phyloP scores from a whole-genome alignment of 2,329 filamentous ascomycete species.

The Ceratocystis destructans region DNA sequence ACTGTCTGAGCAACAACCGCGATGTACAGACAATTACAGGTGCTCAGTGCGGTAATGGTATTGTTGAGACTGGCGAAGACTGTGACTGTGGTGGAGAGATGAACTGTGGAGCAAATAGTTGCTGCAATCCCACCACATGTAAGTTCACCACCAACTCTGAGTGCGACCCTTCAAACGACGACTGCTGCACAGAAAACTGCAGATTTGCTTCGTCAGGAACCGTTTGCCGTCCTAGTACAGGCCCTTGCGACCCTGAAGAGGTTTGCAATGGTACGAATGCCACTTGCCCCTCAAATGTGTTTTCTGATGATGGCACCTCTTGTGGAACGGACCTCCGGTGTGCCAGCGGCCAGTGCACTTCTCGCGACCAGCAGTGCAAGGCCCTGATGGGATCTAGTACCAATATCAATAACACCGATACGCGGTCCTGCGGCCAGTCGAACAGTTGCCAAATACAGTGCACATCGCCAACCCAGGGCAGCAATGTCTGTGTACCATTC shows the following conservation, averaged over 20 bases:
- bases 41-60: conserved; percentile 87
- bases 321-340: conserved; percentile 65
- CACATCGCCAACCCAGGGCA: conserved; percentile 51
- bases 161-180: conserved; percentile 70
- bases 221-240: conserved; percentile 67
- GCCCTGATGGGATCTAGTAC: conserved; percentile 65
- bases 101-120: conserved; percentile 60
- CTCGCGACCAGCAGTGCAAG: conserved; percentile 76
- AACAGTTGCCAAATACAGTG: conserved; percentile 63
- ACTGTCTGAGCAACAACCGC: conserved; percentile 73
- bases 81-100: conserved; percentile 79
- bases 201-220: conserved; percentile 52
- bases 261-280: conserved; percentile 60
- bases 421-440: conserved; percentile 52
- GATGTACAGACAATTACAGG: conserved; percentile 69
- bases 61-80: conserved; percentile 85
- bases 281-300: conserved; percentile 60
- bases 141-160: conserved; percentile 62
- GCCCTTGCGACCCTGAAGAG: conserved; percentile 75
- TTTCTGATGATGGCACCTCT: conserved; percentile 51
- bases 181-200: conserved; percentile 59
- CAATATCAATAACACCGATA: conserved; percentile 60
- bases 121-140: conserved; percentile 79
- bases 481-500: conserved; percentile 56
- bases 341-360: conserved; percentile 89